A percentile compares a stretch with the other conserved stretches of the same genome.
Conservation (phyloP, 2,329 filamentous ascomycete genomes). For the Colletotrichum cordylinicola region DNA sequence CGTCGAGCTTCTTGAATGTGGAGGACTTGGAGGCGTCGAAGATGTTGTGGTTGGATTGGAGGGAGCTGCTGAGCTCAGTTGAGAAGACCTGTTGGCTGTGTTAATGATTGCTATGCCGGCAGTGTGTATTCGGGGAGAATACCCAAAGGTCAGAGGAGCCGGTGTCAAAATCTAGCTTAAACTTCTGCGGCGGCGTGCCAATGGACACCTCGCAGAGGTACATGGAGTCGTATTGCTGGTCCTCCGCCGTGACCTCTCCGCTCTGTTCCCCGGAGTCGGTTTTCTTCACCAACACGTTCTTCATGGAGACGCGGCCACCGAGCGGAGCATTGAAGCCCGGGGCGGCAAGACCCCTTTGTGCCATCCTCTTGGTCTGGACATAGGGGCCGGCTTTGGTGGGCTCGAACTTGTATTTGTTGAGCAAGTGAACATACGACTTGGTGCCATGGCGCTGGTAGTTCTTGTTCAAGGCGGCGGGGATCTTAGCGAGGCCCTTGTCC, state of each 20-base stretch:
- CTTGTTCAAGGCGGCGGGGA: neutral
- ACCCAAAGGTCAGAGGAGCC: slow-evolving; percentile 79
- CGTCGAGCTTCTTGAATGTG: slow-evolving; percentile 39
- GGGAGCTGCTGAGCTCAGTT: slow-evolving; percentile 27
- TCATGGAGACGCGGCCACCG: slow-evolving; percentile 16
- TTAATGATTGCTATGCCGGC: slow-evolving; percentile 33
- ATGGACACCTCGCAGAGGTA: slow-evolving; percentile 45
- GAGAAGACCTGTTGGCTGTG: slow-evolving; percentile 30
- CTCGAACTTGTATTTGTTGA: slow-evolving; percentile 21
- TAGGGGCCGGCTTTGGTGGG: slow-evolving; percentile 16
- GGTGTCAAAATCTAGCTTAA: slow-evolving; percentile 77
- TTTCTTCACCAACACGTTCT: slow-evolving; percentile 9
- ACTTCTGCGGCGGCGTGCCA: slow-evolving; percentile 56
- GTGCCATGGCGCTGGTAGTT: slow-evolving; percentile 17
- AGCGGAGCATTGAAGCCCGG: slow-evolving; percentile 9
- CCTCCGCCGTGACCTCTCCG: slow-evolving; percentile 16
- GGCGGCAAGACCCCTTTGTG: slow-evolving; percentile 17
- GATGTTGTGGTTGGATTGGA: slow-evolving; percentile 45
- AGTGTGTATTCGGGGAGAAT: slow-evolving; percentile 54
- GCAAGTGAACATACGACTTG: slow-evolving; percentile 14
- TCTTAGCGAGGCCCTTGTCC: slow-evolving; percentile 6
- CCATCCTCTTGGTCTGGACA: slow-evolving; percentile 13
- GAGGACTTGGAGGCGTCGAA: slow-evolving; percentile 43
- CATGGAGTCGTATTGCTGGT: slow-evolving; percentile 61
- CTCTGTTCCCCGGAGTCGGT: neutral